Evolutionary conservation across 768 basidiomycete genomes (phyloP), one percentile per base, ranked within the genome.

Genomic region (Mycena chlorophos): DNA sequence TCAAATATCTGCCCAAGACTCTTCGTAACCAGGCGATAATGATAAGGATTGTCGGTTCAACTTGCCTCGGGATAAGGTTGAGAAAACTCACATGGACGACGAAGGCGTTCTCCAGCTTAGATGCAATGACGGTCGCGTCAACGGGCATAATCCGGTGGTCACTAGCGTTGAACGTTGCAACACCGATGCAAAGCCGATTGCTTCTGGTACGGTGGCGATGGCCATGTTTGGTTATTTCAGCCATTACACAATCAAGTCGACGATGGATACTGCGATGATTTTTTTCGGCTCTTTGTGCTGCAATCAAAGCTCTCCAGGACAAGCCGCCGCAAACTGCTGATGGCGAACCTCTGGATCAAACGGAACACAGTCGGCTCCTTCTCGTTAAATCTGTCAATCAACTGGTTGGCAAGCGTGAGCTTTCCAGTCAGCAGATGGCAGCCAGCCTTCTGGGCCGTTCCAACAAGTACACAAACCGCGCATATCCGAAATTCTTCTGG

Each of bases 11-110:
- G 16, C 59, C 59, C 17, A 43, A 37, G 8, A 48, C 10, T 22
- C 43, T 54, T 19, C 43, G 55, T 1, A 20, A 16, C 46, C 43
- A n/a, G 26, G 22, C 17, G 57, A 62, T 40, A 29, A 50, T 2
- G 49, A 62, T 29, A 58, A 51, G 19, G 57, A 62, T 43, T 62
- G 52, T 29, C 42, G 56, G 4, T 58, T 62, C 48, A 28, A 55
- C n/a, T 31, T 62, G 14, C 58, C 61, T 19, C 56, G 56, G 0
- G 34, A 30, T 3, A 26, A 40, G 16, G 51, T 52, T 28, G 27
- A n/a, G 5, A 19, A 52, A 27, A 59, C 54, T 1, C 38, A 59
- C 39, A 51, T 62, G 4, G 57, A 55, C 26, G 45, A 58, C 2
- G 54, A 58, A 22, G 49, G 31, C 23, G 26, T 49, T 46, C 17